Percentiles rank a stretch among this genome's conserved stretches.
These are phyloP conservation scores for Phylloporus arenicola DNA, from an alignment of 768 basidiomycete species.

Conservation along the genomic window DNA sequence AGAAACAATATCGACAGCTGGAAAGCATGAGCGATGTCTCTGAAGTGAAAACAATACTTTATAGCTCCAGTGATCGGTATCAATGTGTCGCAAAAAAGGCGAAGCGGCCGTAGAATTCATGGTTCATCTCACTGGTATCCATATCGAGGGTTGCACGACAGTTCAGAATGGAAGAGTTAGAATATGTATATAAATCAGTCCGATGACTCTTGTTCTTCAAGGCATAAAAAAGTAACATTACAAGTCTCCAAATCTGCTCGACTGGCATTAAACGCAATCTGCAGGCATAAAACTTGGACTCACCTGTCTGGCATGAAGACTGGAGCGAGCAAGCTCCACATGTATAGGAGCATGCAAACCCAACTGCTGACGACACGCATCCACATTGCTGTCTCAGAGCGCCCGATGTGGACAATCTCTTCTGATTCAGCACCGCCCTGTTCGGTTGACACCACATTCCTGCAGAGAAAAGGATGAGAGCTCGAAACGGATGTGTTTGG, in stretches of 20 bases:
- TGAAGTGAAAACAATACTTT: neutral
- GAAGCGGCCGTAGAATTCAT: no score
- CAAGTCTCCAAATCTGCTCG: conserved; percentile 23
- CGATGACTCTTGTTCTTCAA: neutral
- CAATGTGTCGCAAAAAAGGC: no score
- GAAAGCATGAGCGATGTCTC: no score
- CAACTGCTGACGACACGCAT: conserved; percentile 96
- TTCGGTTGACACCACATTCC: no score
- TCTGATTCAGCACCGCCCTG: conserved; percentile 27
- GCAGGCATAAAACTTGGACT: conserved; percentile 20
- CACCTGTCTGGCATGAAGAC: conserved; percentile 88
- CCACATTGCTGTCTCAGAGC: conserved; percentile 98
- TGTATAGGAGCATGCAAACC: conserved; percentile 83
- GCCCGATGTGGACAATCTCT: conserved; percentile 84
- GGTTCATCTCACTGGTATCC: neutral
- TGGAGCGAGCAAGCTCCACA: conserved; percentile 85
- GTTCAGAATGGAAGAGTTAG: neutral
- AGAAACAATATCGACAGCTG: no score
- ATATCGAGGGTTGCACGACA: neutral
- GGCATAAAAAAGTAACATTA: conserved; percentile 4
- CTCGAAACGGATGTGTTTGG: neutral
- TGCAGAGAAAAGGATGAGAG: no score
- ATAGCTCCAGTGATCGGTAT: no score
- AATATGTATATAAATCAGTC: neutral
- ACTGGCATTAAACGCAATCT: conserved; percentile 2